Conservation (phyloP, 129 eudicot genomes). For the Ambrosia trifida region DNA sequence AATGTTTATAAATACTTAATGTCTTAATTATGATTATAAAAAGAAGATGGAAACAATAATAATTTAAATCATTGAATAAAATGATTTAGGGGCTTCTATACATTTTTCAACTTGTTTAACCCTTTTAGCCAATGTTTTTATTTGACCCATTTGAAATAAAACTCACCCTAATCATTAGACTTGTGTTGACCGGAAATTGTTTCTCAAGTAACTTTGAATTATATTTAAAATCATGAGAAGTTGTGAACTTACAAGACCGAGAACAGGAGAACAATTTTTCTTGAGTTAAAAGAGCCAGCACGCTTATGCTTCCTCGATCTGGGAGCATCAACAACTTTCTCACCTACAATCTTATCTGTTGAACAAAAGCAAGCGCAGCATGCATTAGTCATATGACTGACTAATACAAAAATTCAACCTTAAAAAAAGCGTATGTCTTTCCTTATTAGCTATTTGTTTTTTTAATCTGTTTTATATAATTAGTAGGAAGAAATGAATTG, state of each 20-base stretch:
- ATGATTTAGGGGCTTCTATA: background rate
- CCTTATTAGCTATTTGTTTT: too few species aligned
- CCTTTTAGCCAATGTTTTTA: background rate
- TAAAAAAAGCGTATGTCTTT: background rate
- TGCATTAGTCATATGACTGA: background rate
- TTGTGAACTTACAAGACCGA: slow-evolving; percentile 72
- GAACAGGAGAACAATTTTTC: slow-evolving; percentile 83
- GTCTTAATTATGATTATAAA: background rate
- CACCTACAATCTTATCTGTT: slow-evolving; percentile 56
- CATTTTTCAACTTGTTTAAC: background rate
- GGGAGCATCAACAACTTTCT: slow-evolving; percentile 54
- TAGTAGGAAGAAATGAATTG: background rate
- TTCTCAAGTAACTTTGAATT: background rate
- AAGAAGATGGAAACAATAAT: background rate
- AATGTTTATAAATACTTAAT: background rate
- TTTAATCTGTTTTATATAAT: too few species aligned
- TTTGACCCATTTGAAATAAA: background rate
- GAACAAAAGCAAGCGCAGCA: slow-evolving; percentile 10
- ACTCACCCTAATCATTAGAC: background rate
- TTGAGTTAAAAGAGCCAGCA: slow-evolving; percentile 72
- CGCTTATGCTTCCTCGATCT: slow-evolving; percentile 83
- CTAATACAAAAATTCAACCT: background rate
- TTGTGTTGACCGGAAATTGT: background rate
- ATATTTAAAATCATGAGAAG: slow-evolving; percentile 12
- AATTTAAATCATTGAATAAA: background rate